Evolutionary conservation across 2,329 filamentous ascomycete species (phyloP), one percentile per base, ranked within the genome.

Genomic region (Cladosporium sp.): DNA sequence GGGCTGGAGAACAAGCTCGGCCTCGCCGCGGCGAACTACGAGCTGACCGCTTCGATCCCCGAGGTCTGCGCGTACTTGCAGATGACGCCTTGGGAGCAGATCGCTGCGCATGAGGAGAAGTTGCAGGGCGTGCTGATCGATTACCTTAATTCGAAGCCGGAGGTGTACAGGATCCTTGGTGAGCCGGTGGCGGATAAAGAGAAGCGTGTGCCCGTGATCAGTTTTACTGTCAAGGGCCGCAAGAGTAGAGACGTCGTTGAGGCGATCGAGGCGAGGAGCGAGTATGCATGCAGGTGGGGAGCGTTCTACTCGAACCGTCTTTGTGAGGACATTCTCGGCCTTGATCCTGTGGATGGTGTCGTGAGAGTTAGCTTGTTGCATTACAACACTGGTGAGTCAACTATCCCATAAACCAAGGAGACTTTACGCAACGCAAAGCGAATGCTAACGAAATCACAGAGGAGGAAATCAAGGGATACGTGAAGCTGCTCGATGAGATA

Each of bases 361-460:
- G 76, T 86, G 4, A 75, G 86, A 55, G 81, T 88, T n/a, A 86
- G 83, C 59, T 74, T 88, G 73, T 77, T 85, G 49, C 85, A 88
- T 66, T 89, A 89, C 62, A 89, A 89, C 59, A 86, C 83, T 2
- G 62, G 79, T 82, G 61, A 73, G 78, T 74, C 1, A 45, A 22
- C 37, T 11, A 15, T 36, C 4, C 13, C n/a, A n/a, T n/a, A n/a
- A n/a, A n/a, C n/a, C n/a, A n/a, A n/a, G n/a, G n/a, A n/a, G n/a
- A 18, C 11, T 30, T 22, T 8, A n/a, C 9, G 36, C 6, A 9
- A 32, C 45, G 29, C 5, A 27, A n/a, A n/a, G n/a, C n/a, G n/a
- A n/a, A 36, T 20, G 38, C 47, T 54, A 20, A 54, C 44, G 38
- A 6, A 12, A 4, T 22, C 22, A 43, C 52, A 77, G 80, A 80